phyloP scores from a whole-genome alignment of 148 eudicot species.

The Rhododendron ovatum region DNA sequence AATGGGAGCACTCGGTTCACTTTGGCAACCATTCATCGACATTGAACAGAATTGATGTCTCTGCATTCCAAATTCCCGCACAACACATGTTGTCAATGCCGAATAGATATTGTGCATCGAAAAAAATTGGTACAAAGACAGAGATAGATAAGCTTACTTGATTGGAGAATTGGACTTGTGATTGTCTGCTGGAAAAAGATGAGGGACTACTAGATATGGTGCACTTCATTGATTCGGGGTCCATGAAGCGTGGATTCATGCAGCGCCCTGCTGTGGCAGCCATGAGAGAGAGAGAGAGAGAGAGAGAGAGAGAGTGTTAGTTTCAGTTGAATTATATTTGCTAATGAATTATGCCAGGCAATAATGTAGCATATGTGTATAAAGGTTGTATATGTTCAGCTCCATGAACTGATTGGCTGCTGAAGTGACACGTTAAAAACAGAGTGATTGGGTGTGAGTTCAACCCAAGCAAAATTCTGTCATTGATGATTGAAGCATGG shows the following conservation, averaged over 20 bases:
- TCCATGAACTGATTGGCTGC: no score
- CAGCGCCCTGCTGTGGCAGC: slow-evolving; percentile 24
- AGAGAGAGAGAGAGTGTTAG: background rate
- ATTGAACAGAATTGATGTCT: slow-evolving; percentile 25
- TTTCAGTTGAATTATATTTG: background rate
- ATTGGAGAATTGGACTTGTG: slow-evolving; percentile 11
- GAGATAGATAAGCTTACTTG: background rate
- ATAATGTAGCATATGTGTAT: no score
- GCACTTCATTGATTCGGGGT: slow-evolving; percentile 20
- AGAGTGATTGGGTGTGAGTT: no score
- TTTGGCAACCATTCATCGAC: slow-evolving; percentile 85
- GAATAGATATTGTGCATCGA: no score
- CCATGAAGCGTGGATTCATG: slow-evolving; percentile 24
- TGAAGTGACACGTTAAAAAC: no score
- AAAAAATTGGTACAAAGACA: background rate
- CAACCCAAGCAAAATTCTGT: no score
- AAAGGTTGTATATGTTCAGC: no score
- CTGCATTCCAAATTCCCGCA: slow-evolving; percentile 14
- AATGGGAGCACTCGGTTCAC: slow-evolving; percentile 44
- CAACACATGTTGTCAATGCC: background rate
- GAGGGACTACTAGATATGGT: background rate
- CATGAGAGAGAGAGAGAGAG: slow-evolving; percentile 18
- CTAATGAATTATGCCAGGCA: background rate
- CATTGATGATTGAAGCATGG: no score
- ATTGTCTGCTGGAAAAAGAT: background rate